phyloP scores from a whole-genome alignment of 768 basidiomycete genomes.

The Nidularia sp. region DNA sequence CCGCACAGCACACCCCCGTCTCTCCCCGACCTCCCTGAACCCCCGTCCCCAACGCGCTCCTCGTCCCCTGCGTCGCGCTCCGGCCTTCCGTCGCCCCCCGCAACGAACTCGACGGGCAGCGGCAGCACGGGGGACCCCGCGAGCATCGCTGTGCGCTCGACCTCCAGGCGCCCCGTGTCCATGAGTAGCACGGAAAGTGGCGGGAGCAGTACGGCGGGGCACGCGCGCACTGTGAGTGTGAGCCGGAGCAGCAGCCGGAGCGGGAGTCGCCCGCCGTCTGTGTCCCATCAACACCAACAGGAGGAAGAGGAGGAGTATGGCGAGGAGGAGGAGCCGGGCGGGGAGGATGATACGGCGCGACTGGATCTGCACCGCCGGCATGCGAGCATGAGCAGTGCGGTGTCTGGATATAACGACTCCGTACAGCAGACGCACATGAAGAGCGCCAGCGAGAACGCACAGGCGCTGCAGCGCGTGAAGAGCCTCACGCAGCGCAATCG shows the following conservation, averaged over 20 bases:
- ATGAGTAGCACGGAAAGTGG: conserved; percentile 2
- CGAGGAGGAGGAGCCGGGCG: conserved; percentile 38
- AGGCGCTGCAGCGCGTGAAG: conserved; percentile 64
- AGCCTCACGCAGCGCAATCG: conserved; percentile 70
- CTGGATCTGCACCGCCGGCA: conserved; percentile 19
- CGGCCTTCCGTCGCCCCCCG: conserved; percentile 79
- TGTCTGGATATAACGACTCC: conserved; percentile 21
- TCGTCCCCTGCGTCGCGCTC: conserved; percentile 45
- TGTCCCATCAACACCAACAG: conserved; percentile 11
- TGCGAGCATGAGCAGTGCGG: background rate
- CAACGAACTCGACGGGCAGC: conserved; percentile 82
- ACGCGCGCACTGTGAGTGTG: too few species aligned
- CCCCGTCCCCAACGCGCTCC: conserved; percentile 52
- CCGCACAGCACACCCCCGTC: conserved; percentile 25
- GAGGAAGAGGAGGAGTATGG: conserved; percentile 47
- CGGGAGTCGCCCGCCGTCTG: conserved; percentile 1
- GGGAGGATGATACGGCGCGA: conserved; percentile 64
- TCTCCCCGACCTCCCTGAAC: conserved; percentile 69
- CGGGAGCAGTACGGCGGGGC: conserved; percentile 9
- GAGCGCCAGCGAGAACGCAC: conserved; percentile 53
- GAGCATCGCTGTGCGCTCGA: conserved; percentile 30
- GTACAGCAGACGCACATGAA: conserved; percentile 34
- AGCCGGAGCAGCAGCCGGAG: conserved; percentile 20
- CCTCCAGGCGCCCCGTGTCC: conserved; percentile 15
- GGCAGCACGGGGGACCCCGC: conserved; percentile 60